Conservation (phyloP, 768 basidiomycete species). For the Tulasnella sp. region DNA sequence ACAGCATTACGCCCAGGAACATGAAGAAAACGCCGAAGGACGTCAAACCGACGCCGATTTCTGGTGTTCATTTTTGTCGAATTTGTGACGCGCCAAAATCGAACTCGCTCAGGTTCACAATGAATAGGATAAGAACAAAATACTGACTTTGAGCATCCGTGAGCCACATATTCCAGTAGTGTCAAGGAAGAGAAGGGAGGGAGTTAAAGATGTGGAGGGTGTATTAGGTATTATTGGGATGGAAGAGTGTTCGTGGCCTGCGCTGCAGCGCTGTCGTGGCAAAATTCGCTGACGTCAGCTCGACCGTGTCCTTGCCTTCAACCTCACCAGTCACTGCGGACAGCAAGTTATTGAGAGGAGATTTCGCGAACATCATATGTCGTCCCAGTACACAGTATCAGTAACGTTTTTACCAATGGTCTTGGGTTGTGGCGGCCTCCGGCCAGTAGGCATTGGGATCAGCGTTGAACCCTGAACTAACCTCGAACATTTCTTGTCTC, state of each 20-base stretch:
- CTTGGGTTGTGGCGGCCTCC: no score
- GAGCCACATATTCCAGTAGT: constrained; percentile 36
- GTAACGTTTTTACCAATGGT: no score
- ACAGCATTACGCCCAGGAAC: constrained; percentile 90
- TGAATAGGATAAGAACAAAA: neutral
- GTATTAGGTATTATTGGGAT: neutral
- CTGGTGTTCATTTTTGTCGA: constrained; percentile 43
- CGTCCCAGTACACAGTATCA: no score
- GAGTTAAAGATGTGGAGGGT: neutral
- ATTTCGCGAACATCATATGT: no score
- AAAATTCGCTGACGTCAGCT: constrained; percentile 6
- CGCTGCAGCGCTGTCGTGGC: neutral
- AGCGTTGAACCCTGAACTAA: no score
- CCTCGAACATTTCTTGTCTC: no score
- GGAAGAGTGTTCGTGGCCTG: neutral
- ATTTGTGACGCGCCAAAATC: neutral
- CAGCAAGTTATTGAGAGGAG: no score
- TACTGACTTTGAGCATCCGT: constrained; percentile 31
- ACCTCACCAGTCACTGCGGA: neutral
- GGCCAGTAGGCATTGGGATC: no score
- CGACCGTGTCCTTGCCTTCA: neutral
- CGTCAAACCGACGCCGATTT: constrained; percentile 95
- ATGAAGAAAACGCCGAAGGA: constrained; percentile 95
- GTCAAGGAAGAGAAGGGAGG: constrained; percentile 1
- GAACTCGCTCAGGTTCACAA: constrained; percentile 31